Percentiles rank a stretch among this genome's conserved stretches.
phyloP scores from a whole-genome alignment of 2,329 filamentous ascomycete genomes.

The Tolypocladium pustulatum region DNA sequence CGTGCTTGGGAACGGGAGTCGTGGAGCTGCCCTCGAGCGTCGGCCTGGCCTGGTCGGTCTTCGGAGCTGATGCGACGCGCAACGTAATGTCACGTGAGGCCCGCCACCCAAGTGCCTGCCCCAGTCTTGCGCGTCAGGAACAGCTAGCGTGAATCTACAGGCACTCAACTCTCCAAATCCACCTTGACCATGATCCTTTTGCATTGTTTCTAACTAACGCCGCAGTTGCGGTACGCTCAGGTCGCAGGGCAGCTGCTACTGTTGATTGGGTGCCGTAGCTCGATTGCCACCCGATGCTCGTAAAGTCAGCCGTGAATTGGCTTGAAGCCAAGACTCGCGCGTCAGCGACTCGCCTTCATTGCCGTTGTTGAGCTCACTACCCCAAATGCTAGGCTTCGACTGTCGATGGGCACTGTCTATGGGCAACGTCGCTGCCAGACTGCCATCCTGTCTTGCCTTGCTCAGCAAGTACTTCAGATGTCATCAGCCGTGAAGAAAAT shows the following conservation, averaged over 20 bases:
- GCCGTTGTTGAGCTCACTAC: not conserved
- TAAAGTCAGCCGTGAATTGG: not conserved
- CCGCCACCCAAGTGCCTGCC: not conserved
- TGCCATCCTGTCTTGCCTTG: too few species aligned
- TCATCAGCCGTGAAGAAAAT: too few species aligned
- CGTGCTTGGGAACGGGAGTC: not conserved
- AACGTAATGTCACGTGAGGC: constrained; percentile 9
- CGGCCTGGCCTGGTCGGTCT: not conserved
- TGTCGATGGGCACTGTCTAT: too few species aligned
- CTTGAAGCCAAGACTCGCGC: not conserved
- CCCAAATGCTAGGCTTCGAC: not conserved
- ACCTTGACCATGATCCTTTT: not conserved
- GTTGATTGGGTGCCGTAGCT: not conserved
- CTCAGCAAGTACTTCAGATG: too few species aligned
- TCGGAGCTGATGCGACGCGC: constrained; percentile 2
- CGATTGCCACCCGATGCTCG: not conserved
- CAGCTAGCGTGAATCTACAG: not conserved
- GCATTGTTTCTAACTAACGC: too few species aligned
- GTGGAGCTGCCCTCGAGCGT: not conserved
- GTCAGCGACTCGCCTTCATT: not conserved
- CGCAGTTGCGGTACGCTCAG: constrained; percentile 36
- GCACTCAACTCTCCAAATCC: not conserved
- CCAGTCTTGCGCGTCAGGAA: not conserved
- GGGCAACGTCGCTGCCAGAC: not conserved
- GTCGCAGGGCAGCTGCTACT: constrained; percentile 36